Evolutionary conservation across 352 stramenopile species (phyloP), one percentile per base, ranked within the genome.

Genomic region (Blastocystis sp.): DNA sequence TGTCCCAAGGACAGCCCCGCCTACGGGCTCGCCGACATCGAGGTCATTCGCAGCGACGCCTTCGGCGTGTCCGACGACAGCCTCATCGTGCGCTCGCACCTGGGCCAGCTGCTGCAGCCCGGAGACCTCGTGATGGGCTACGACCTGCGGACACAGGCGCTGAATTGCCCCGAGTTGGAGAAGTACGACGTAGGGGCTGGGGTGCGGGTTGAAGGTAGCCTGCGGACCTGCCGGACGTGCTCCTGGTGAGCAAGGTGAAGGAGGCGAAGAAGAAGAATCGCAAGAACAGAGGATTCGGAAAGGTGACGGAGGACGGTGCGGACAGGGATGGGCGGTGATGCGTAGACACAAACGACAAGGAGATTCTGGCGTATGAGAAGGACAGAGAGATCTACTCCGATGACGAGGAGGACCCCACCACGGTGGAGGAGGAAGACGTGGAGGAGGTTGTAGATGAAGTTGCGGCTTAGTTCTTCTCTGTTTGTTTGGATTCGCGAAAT

Each of bases 91-190:
- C 89, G 93, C 40, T 97, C 92, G 61, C 96, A 99, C 91, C 90
- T 99, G 38, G 97, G 96, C 65, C 96, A 97, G 89, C 90, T 99
- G 43, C 92, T 99, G 70, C 96, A 98, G 88, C 92, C 94, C 3
- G 97, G 97, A 11, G 97, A 99, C 92, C 95, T 94, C 52, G 97
- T 96, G 60, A 90, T 98, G 1, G 96, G 97, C 19, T 99, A 98
- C 90, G 96, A 99, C 90, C 92, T 99, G 79, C 94, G 92, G n/a
- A 94, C 95, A 65, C 93, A 93, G 14, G 96, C 98, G 64, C 95
- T 98, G 60, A 97, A 97, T 86, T 92, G 96, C 88, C 92, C 94
- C 10, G 94, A 98, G n/a, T 78, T 61, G 38, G 77, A 87, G 23
- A 81, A 61, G 28, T 87, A 87, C 52, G 48, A 80, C 17, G 59